Evolutionary conservation across 2,329 filamentous ascomycete genomes (phyloP).

Genomic region (Penicillium sp.): DNA sequence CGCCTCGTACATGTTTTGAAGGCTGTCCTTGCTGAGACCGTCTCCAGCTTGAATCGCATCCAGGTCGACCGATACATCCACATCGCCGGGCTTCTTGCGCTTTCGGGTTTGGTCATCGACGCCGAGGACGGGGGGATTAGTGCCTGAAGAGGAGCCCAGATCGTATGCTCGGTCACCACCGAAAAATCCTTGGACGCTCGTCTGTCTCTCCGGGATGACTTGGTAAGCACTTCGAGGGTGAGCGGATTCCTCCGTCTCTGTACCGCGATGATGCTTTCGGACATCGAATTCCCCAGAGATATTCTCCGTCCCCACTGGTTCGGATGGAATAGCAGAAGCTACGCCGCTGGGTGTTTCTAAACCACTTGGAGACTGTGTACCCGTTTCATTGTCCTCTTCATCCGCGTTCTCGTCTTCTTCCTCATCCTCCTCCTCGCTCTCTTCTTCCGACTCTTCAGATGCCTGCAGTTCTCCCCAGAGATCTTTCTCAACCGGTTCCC

Average conservation of each 20-base stretch:
- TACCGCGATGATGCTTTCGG: slow-evolving; percentile 79
- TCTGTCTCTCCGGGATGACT: slow-evolving; percentile 83
- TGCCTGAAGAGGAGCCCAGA: slow-evolving; percentile 60
- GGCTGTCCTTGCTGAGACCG: slow-evolving; percentile 78
- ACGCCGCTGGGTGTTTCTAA: slow-evolving; percentile 79
- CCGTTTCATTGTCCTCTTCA: slow-evolving; percentile 61
- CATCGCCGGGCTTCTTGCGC: slow-evolving; percentile 92
- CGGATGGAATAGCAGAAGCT: slow-evolving; percentile 75
- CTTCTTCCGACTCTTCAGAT: slow-evolving; percentile 68
- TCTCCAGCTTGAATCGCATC: slow-evolving; percentile 73
- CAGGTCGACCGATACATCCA: slow-evolving; percentile 87
- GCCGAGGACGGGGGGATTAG: slow-evolving; percentile 70
- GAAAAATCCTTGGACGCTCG: slow-evolving; percentile 88
- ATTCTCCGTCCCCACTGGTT: slow-evolving; percentile 71
- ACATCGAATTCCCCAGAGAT: slow-evolving; percentile 87
- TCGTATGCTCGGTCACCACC: slow-evolving; percentile 94
- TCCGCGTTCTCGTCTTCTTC: slow-evolving; percentile 57
- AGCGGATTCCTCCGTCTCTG: slow-evolving; percentile 78
- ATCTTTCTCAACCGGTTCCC: slow-evolving; percentile 79
- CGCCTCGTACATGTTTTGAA: slow-evolving; percentile 76
- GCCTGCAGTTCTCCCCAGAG: slow-evolving; percentile 91
- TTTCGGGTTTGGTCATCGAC: slow-evolving; percentile 74
- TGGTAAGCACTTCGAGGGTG: slow-evolving; percentile 79
- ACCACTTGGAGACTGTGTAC: slow-evolving; percentile 71
- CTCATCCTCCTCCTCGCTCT: slow-evolving; percentile 68